A percentile compares a stretch with the other conserved stretches of the same genome.
These are phyloP conservation scores for Anthoceros angustus DNA, from an alignment of 225 moss, liverwort and hornwort genomes.

Conservation along the genomic window DNA sequence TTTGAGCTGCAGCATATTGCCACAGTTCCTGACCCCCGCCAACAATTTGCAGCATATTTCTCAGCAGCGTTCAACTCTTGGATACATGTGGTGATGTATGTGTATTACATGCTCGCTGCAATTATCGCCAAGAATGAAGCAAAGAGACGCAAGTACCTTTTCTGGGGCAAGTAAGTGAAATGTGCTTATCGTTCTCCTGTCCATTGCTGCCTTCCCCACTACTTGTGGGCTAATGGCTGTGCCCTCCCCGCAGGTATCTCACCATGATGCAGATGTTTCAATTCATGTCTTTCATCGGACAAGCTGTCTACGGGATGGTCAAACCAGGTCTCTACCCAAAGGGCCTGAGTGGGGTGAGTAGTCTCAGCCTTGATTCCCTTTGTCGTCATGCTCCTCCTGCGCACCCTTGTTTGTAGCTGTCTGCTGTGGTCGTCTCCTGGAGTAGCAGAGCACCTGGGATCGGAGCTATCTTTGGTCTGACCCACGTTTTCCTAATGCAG, in stretches of 20 bases:
- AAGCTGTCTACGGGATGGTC: slow-evolving; percentile 63
- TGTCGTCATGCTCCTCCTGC: not conserved
- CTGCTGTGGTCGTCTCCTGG: too few species aligned
- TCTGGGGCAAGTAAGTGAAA: slow-evolving; percentile 79
- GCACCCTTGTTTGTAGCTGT: too few species aligned
- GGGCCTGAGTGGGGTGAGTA: slow-evolving; percentile 42
- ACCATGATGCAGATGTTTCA: slow-evolving; percentile 95
- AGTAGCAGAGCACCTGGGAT: not conserved
- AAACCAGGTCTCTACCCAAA: slow-evolving; percentile 37
- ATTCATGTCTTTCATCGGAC: slow-evolving; percentile 74
- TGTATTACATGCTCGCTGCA: slow-evolving; percentile 77
- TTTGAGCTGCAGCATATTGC: not conserved
- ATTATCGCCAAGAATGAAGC: slow-evolving; percentile 57
- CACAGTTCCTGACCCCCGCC: not conserved
- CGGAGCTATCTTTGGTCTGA: not conserved
- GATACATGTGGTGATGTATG: slow-evolving; percentile 92
- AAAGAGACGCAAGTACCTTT: slow-evolving; percentile 73
- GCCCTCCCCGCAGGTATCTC: slow-evolving; percentile 49
- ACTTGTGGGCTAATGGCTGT: not conserved
- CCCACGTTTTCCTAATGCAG: not conserved
- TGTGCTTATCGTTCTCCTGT: not conserved
- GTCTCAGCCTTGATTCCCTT: too few species aligned
- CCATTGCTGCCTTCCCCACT: not conserved
- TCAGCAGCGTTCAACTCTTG: slow-evolving; percentile 91
- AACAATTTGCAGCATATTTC: slow-evolving; percentile 54